These are phyloP conservation scores for Gloeopeniophorella convolvens DNA, from an alignment of 768 basidiomycete species.

Conservation along the genomic window DNA sequence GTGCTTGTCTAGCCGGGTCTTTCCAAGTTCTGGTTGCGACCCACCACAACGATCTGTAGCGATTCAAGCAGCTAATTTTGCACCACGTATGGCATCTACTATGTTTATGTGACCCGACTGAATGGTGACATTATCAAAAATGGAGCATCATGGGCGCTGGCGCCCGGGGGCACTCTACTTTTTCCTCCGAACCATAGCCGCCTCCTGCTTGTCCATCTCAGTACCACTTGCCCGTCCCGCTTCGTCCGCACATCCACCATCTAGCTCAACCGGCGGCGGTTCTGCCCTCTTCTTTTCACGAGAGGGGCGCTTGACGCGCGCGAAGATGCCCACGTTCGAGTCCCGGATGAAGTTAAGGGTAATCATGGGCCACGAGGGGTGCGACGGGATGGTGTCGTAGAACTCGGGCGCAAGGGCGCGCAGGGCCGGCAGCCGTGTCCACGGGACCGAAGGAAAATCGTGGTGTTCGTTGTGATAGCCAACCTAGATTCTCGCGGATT, in stretches of 20 bases:
- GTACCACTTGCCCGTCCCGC: neutral
- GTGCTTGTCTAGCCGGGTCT: too few relatives aligned
- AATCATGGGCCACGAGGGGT: conserved; percentile 93
- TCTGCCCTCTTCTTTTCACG: neutral
- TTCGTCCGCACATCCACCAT: conserved; percentile 20
- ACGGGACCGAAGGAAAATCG: conserved; percentile 94
- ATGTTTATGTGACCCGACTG: too few relatives aligned
- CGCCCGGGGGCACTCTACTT: too few relatives aligned
- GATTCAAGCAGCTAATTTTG: too few relatives aligned
- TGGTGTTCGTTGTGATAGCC: conserved; percentile 99
- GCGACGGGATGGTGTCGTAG: conserved; percentile 82
- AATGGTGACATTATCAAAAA: too few relatives aligned
- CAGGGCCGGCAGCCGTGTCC: conserved; percentile 87
- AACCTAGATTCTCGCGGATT: conserved; percentile 45
- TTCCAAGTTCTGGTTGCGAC: too few relatives aligned
- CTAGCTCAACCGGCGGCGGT: conserved; percentile 10
- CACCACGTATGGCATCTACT: too few relatives aligned
- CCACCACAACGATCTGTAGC: too few relatives aligned
- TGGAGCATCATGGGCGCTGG: too few relatives aligned
- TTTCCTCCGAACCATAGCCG: conserved; percentile 4
- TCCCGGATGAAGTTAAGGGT: conserved; percentile 92
- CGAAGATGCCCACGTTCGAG: conserved; percentile 80
- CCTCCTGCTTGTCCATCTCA: neutral
- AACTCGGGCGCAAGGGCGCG: conserved; percentile 83
- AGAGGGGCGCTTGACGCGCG: conserved; percentile 64